Percentiles rank a stretch among this genome's conserved stretches.
These are phyloP conservation scores for Trypanosoma grayi DNA, from an alignment of 208 protist genomes.

Conservation along the genomic window DNA sequence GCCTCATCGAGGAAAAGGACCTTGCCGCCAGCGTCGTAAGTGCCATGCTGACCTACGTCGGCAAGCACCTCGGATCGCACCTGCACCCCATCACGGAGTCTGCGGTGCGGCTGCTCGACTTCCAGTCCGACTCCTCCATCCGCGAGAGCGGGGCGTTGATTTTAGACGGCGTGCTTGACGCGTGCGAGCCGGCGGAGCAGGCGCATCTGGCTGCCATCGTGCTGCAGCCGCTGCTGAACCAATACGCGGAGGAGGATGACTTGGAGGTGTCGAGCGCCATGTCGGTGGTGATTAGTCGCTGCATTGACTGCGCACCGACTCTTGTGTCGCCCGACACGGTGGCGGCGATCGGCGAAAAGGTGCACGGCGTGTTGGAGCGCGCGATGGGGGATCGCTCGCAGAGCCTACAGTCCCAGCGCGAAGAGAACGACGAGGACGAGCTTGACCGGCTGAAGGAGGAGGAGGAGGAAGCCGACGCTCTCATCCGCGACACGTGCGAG, in stretches of 20 bases:
- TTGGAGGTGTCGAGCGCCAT: conserved; percentile 60
- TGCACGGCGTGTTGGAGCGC: conserved; percentile 54
- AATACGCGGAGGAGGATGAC: conserved; percentile 65
- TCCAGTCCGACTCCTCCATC: conserved; percentile 57
- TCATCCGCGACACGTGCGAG: conserved; percentile 55
- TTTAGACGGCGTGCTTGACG: conserved; percentile 57
- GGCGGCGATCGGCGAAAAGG: conserved; percentile 56
- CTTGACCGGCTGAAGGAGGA: conserved; percentile 68
- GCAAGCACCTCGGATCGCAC: conserved; percentile 46
- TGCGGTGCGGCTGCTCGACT: conserved; percentile 57
- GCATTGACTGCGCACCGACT: conserved; percentile 50
- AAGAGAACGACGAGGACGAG: conserved; percentile 86
- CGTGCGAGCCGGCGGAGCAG: conserved; percentile 40
- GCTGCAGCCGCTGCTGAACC: conserved; percentile 50
- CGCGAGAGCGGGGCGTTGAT: conserved; percentile 77
- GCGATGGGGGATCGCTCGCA: conserved; percentile 49
- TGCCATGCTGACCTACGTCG: conserved; percentile 66
- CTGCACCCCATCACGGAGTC: conserved; percentile 63
- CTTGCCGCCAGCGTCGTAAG: conserved; percentile 72
- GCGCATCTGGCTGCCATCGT: conserved; percentile 47
- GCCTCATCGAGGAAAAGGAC: conserved; percentile 89
- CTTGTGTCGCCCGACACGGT: conserved; percentile 58
- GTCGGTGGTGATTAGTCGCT: conserved; percentile 56
- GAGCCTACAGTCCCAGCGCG: conserved; percentile 44
- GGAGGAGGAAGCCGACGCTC: conserved; percentile 67